A percentile compares a stretch with the other conserved stretches of the same genome.
Evolutionary conservation across 2,329 filamentous ascomycete genomes (phyloP).

Genomic region (Kalmusia sp.): DNA sequence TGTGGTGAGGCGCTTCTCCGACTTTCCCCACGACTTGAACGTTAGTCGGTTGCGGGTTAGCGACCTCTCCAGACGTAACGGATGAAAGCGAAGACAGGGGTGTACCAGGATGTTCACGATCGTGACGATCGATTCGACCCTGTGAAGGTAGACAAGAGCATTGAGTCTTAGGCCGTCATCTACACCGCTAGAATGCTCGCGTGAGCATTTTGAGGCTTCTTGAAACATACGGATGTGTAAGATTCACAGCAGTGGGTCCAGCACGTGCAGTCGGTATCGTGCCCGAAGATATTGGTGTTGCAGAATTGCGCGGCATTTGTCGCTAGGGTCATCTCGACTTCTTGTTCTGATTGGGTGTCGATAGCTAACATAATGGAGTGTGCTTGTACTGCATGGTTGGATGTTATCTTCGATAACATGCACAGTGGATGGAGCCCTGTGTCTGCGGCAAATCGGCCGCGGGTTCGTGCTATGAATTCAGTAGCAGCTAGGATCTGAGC

Average conservation of each 20-base stretch:
- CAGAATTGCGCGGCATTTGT: too few species aligned
- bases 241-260: too few species aligned
- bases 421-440: background rate
- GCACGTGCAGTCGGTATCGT: background rate
- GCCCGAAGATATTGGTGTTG: background rate
- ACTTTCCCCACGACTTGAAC: constrained; percentile 4
- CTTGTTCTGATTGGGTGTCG: too few species aligned
- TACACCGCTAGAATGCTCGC: background rate
- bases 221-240: background rate
- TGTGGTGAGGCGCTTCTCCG: background rate
- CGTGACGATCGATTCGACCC: background rate
- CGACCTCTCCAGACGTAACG: background rate
- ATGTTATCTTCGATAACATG: background rate
- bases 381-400: too few species aligned
- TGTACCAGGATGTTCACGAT: background rate
- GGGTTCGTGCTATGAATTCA: too few species aligned
- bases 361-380: too few species aligned
- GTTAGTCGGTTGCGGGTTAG: constrained; percentile 7
- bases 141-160: too few species aligned
- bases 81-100: background rate
- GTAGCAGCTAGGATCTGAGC: too few species aligned
- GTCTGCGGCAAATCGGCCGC: too few species aligned
- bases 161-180: background rate
- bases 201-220: background rate
- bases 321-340: too few species aligned